phyloP scores from a whole-genome alignment of 2,329 filamentous ascomycete genomes.

The Cladosporium velox region DNA sequence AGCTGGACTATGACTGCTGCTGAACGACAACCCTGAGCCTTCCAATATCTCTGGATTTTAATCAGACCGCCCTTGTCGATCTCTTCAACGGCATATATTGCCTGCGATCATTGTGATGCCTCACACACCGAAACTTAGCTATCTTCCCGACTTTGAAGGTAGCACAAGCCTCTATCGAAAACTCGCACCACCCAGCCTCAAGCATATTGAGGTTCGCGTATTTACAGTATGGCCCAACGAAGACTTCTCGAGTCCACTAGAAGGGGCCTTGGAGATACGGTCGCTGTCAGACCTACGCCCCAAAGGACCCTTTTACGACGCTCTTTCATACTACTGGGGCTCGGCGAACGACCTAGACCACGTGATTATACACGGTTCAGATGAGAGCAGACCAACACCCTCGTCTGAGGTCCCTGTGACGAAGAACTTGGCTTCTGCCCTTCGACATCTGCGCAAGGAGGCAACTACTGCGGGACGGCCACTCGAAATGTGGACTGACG shows the following conservation, averaged over 20 bases:
- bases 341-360: not conserved
- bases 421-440: not conserved
- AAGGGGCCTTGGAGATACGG: not conserved
- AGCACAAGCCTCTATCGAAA: not conserved
- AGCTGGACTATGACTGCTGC: no score
- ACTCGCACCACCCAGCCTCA: not conserved
- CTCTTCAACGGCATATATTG: not conserved
- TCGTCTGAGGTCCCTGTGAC: not conserved
- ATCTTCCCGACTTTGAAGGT: not conserved
- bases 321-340: conserved; percentile 1
- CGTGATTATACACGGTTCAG: not conserved
- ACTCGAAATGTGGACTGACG: not conserved
- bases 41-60: no score
- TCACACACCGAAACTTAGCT: not conserved
- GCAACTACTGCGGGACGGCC: not conserved
- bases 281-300: no score
- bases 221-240: not conserved
- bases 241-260: not conserved
- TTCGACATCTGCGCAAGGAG: not conserved
- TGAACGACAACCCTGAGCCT: no score
- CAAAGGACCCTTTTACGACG: not conserved
- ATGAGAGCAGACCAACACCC: not conserved
- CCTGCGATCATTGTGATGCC: not conserved
- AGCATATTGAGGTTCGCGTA: not conserved
- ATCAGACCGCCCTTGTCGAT: no score